Conservation (phyloP, 768 basidiomycete species). For the Heimioporus sp. region DNA sequence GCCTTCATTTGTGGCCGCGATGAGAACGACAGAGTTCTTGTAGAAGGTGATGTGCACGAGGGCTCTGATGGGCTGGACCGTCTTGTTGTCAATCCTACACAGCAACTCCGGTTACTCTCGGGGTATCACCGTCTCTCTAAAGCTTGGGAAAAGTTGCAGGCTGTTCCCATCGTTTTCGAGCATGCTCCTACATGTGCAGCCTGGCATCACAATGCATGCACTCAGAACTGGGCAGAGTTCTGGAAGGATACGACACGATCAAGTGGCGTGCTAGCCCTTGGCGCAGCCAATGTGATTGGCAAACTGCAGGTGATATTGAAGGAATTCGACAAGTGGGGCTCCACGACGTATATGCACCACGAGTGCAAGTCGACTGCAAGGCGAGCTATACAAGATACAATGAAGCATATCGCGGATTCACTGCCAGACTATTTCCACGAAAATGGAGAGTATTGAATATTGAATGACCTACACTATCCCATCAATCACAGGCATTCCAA, state of each 20-base stretch:
- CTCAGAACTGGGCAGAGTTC: conserved; percentile 73
- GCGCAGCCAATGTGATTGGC: conserved; percentile 66
- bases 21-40: conserved; percentile 10
- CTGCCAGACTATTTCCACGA: conserved; percentile 61
- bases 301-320: conserved; percentile 59
- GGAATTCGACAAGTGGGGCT: conserved; percentile 70
- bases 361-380: conserved; percentile 64
- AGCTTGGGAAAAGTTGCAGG: conserved; percentile 64
- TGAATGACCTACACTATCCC: neutral
- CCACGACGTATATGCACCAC: conserved; percentile 76
- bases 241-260: conserved; percentile 74
- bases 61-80: conserved; percentile 40
- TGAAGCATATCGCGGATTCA: conserved; percentile 56
- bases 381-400: conserved; percentile 51
- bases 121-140: conserved; percentile 69
- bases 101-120: conserved; percentile 63
- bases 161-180: conserved; percentile 56
- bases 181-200: conserved; percentile 62
- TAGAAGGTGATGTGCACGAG: conserved; percentile 33
- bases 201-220: conserved; percentile 67
- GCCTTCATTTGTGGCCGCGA: conserved; percentile 25
- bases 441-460: conserved; percentile 29
- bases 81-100: conserved; percentile 52
- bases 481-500: neutral
- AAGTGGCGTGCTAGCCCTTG: conserved; percentile 57